Evolutionary conservation across 1,284 basidiomycete species (phyloP), one percentile per base, ranked within the genome.

Genomic region (Trichosporon sp.): DNA sequence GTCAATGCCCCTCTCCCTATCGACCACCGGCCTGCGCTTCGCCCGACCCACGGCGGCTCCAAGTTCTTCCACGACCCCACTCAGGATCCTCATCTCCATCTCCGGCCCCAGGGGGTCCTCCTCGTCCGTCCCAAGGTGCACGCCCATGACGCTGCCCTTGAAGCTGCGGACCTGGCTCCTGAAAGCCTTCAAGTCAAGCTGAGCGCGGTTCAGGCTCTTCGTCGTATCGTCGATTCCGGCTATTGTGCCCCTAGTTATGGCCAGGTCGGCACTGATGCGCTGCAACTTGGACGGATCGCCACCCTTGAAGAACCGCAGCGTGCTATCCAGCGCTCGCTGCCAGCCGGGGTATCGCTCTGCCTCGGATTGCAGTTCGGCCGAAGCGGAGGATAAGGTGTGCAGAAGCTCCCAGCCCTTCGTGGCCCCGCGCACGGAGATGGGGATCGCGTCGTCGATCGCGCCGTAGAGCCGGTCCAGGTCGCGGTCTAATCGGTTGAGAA

Each of bases 131-230:
- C 74, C 77, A 10, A 78, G 68, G 58, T 79, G 77, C 56, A 77
- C 69, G 3, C 77, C 77, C 72, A 77, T 74, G 63, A 79, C 69
- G 16, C 70, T 73, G 7, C 74, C 76, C 33, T 72, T 65, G 52
- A 77, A 77, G 56, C 66, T 64, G 31, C 73, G 73, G 14, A 78
- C 68, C 64, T 79, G 77, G 64, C 72, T 71, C 25, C 73, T 65
- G 59, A 73, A 79, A 21, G 66, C 68, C 46, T 70, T 73, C 4
- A 78, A 64, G 14, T 70, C 67, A 14, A 58, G 58, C 13, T 73
- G 64, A 1, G 70, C 71, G 8, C 64, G 60, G 58, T 76, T 74
- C 31, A 79, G 64, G 9, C 65, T 58, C 54, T 64, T 61, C 27
- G 66, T 63, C 52, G 76, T 64, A 4, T 58, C 64, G 27, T 65